phyloP scores from a whole-genome alignment of 2,329 filamentous ascomycete species.

The Didymella pinodella region DNA sequence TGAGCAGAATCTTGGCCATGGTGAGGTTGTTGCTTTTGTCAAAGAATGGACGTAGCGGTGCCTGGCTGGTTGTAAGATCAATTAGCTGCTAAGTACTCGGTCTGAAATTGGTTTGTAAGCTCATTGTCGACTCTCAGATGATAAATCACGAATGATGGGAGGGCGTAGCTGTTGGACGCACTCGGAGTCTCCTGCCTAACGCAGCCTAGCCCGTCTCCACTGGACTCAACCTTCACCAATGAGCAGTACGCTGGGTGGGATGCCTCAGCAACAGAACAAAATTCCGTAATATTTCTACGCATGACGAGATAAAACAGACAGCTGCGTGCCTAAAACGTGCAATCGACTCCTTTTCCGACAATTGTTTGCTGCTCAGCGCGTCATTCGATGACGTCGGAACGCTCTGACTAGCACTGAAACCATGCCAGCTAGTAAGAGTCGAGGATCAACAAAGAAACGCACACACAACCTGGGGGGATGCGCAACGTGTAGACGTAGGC shows the following conservation, averaged over 20 bases:
- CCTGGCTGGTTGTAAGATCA: background rate
- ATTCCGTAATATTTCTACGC: slow-evolving; percentile 9
- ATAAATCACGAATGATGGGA: slow-evolving; percentile 11
- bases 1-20: slow-evolving; percentile 19
- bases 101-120: slow-evolving; percentile 3
- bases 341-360: background rate
- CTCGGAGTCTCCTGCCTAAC: slow-evolving; percentile 16
- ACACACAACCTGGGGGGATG: slow-evolving; percentile 27
- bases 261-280: background rate
- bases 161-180: background rate
- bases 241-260: background rate
- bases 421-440: slow-evolving; percentile 19
- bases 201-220: slow-evolving; percentile 11
- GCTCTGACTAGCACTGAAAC: background rate
- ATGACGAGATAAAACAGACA: slow-evolving; percentile 5
- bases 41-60: background rate
- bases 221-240: slow-evolving; percentile 3
- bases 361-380: background rate
- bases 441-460: slow-evolving; percentile 19
- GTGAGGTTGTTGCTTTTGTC: background rate
- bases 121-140: background rate
- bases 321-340: background rate
- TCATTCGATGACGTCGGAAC: slow-evolving; percentile 10
- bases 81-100: background rate
- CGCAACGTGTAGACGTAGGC: slow-evolving; percentile 23